These are phyloP conservation scores for Acanthamoeba castellanii DNA, from an alignment of 208 protist species.

Conservation along the genomic window DNA sequence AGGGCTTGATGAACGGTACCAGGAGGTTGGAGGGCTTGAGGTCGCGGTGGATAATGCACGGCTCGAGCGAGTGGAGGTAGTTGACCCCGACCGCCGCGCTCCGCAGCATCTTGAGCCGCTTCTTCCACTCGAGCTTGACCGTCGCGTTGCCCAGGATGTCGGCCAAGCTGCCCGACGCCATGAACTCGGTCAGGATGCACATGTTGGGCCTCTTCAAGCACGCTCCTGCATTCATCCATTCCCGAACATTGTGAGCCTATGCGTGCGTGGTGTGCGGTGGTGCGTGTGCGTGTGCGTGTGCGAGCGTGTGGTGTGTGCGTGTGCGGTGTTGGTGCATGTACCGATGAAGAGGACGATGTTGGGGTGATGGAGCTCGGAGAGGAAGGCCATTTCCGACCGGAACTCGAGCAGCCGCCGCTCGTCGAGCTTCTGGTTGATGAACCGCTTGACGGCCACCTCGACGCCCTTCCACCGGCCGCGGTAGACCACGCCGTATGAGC, in stretches of 20 bases:
- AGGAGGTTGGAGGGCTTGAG: neutral
- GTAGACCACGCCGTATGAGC: conserved; percentile 69
- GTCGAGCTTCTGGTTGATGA: conserved; percentile 71
- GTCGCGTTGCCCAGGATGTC: neutral
- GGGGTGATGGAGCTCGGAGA: conserved; percentile 61
- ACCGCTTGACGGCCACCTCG: conserved; percentile 55
- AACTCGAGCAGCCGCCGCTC: conserved; percentile 59
- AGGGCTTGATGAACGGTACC: neutral
- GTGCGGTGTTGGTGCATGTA: neutral
- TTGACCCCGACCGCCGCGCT: neutral
- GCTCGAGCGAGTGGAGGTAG: conserved; percentile 5
- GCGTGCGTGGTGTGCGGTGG: no score
- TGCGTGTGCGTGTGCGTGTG: neutral
- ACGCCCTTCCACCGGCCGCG: conserved; percentile 67
- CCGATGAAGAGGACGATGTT: conserved; percentile 76
- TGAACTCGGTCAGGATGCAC: conserved; percentile 63
- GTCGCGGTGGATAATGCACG: conserved; percentile 74
- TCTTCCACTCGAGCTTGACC: conserved; percentile 38
- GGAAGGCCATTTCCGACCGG: conserved; percentile 35
- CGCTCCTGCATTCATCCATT: neutral
- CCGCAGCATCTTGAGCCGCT: neutral
- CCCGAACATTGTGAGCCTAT: neutral
- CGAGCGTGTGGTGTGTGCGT: no score
- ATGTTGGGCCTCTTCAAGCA: conserved; percentile 27
- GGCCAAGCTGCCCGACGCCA: neutral